phyloP scores from a whole-genome alignment of 2,329 filamentous ascomycete genomes.

The Hypoxylon sp. region DNA sequence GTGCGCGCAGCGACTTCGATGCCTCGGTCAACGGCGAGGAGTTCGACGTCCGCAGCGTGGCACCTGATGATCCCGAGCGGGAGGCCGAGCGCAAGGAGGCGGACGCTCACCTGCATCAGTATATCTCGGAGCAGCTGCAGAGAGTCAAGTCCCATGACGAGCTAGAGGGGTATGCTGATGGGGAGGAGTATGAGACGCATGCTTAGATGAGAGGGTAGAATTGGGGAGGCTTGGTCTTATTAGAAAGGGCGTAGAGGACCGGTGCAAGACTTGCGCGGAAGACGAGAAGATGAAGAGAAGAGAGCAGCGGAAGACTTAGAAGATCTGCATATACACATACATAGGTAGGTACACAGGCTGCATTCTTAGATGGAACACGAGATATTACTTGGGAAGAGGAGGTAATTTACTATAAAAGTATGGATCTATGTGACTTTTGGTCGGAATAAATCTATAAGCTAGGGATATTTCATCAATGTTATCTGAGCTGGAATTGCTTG shows the following conservation, averaged over 20 bases:
- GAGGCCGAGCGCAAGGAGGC: constrained; percentile 65
- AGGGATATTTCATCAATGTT: too few species aligned
- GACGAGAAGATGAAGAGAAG: background rate
- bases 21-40: constrained; percentile 61
- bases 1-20: constrained; percentile 83
- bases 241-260: background rate
- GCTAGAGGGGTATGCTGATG: constrained; percentile 42
- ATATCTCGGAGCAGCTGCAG: constrained; percentile 84
- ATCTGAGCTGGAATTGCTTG: too few species aligned
- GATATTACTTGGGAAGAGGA: background rate
- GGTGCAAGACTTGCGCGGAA: background rate
- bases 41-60: constrained; percentile 60
- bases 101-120: constrained; percentile 80
- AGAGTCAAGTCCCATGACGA: constrained; percentile 72
- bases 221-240: background rate
- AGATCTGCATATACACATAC: constrained; percentile 20
- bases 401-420: constrained; percentile 7
- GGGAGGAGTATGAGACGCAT: constrained; percentile 54
- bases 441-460: background rate
- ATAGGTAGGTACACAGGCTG: constrained; percentile 26
- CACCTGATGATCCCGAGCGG: constrained; percentile 66
- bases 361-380: constrained; percentile 32
- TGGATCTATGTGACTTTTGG: background rate
- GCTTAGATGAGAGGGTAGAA: constrained; percentile 23
- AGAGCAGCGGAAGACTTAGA: constrained; percentile 5